phyloP scores from a whole-genome alignment of 257 asterid species.

The Gentiana straminea region DNA sequence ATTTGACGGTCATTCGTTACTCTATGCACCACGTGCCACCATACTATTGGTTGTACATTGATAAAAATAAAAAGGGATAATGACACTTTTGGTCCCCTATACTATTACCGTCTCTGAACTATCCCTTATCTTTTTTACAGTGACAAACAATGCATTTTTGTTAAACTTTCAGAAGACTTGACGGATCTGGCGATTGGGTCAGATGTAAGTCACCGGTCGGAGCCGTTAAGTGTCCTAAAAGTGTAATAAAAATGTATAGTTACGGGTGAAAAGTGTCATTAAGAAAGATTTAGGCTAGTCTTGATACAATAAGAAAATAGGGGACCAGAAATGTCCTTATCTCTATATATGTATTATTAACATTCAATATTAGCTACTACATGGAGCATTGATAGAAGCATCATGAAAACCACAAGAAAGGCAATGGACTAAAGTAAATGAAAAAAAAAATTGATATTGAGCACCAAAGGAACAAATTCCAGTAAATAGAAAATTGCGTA shows the following conservation, averaged over 20 bases:
- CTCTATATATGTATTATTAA: background rate
- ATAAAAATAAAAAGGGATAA: too few species aligned
- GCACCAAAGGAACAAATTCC: background rate
- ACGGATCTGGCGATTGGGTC: too few species aligned
- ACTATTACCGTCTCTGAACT: too few species aligned
- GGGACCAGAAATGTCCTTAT: background rate
- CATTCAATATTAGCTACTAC: background rate
- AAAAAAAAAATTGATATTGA: constrained; percentile 2
- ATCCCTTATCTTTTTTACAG: too few species aligned
- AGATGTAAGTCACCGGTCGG: too few species aligned
- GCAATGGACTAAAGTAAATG: constrained; percentile 9
- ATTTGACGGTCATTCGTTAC: too few species aligned
- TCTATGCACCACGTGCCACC: too few species aligned
- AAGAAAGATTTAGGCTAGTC: too few species aligned
- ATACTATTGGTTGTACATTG: too few species aligned
- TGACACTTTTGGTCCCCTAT: too few species aligned
- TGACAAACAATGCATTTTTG: too few species aligned
- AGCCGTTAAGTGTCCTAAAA: background rate
- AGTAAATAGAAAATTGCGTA: constrained; percentile 16
- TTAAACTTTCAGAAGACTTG: too few species aligned
- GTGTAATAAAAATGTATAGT: background rate
- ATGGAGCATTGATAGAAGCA: background rate
- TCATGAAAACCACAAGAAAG: background rate
- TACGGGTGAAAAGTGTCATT: background rate
- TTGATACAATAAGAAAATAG: background rate